These are phyloP conservation scores for Erythrophleum ivorense DNA, from an alignment of 331 rosid genomes.

Conservation along the genomic window DNA sequence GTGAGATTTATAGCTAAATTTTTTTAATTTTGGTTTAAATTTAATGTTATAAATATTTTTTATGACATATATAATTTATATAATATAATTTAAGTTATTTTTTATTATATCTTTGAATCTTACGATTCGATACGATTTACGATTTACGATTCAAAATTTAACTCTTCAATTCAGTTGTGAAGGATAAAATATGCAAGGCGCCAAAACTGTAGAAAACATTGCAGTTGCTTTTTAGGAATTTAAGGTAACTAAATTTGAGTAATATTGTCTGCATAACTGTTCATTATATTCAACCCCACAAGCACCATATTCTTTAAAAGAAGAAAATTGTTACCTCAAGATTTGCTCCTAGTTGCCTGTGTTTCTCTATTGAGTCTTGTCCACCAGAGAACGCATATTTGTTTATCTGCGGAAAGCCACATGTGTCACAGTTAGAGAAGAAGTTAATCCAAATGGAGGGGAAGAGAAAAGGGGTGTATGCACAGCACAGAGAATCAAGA, in stretches of 20 bases:
- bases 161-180: not conserved
- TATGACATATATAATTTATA: no score
- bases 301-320: constrained; percentile 16
- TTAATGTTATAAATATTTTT: no score
- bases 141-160: no score
- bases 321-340: constrained; percentile 65
- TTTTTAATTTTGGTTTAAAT: no score
- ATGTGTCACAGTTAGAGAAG: not conserved
- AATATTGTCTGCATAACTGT: not conserved
- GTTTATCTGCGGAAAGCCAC: constrained; percentile 66
- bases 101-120: no score
- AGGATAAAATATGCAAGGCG: not conserved
- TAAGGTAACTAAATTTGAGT: not conserved
- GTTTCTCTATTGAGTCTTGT: constrained; percentile 92
- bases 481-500: not conserved
- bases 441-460: not conserved
- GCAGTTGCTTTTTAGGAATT: not conserved
- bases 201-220: not conserved
- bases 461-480: not conserved
- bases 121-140: no score
- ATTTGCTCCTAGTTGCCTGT: constrained; percentile 85
- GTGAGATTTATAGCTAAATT: no score
- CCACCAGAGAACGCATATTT: constrained; percentile 93
- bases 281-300: not conserved
- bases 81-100: no score